A percentile compares a stretch with the other conserved stretches of the same genome.
Conservation (phyloP, 2,329 filamentous ascomycete species). For the Botrytis tulipae region DNA sequence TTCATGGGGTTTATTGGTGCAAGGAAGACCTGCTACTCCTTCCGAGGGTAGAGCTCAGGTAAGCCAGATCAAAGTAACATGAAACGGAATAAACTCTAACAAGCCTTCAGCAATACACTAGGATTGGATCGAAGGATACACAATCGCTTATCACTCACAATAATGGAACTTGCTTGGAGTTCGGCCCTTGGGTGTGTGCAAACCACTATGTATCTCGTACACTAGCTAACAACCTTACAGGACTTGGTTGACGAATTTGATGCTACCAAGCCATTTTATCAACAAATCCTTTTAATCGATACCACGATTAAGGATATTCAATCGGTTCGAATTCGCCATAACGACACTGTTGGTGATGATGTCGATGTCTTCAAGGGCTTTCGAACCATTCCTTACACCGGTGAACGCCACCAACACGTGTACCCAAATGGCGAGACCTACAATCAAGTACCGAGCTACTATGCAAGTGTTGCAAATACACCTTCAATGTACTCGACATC, state of each 20-base stretch:
- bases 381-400: conserved; percentile 13
- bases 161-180: conserved; percentile 20
- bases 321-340: conserved; percentile 21
- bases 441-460: conserved; percentile 4
- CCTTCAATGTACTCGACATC: conserved; percentile 5
- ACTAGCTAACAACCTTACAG: conserved; percentile 23
- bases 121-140: conserved; percentile 9
- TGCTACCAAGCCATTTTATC: conserved; percentile 22
- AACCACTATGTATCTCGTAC: not conserved
- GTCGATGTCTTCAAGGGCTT: conserved; percentile 13
- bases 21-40: conserved; percentile 33
- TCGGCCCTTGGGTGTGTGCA: conserved; percentile 25
- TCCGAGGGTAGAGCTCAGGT: conserved; percentile 34
- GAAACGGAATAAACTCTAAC: not conserved
- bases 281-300: conserved; percentile 30
- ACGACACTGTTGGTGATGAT: conserved; percentile 15
- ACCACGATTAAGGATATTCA: conserved; percentile 28
- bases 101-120: conserved; percentile 7
- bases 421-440: conserved; percentile 7
- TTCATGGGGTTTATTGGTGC: conserved; percentile 32
- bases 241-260: conserved; percentile 30
- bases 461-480: conserved; percentile 10
- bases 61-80: conserved; percentile 6
- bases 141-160: conserved; percentile 14
- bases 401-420: not conserved